Evolutionary conservation across 2,329 filamentous ascomycete genomes (phyloP).

Genomic region (Volutella citrinella): DNA sequence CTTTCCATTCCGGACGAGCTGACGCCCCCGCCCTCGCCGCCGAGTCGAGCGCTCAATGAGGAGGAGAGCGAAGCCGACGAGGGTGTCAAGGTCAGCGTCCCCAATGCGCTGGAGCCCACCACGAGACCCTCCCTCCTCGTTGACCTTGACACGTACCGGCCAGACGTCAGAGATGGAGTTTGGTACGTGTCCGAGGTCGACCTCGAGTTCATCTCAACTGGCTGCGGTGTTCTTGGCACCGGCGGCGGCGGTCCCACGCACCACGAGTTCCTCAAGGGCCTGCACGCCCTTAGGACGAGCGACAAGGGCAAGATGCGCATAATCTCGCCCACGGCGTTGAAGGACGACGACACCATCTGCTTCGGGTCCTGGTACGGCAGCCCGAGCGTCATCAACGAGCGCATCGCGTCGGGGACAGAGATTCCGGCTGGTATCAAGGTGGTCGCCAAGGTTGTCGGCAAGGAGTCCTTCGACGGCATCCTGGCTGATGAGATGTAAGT

Average conservation of each 20-base stretch:
- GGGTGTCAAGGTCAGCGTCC: constrained; percentile 24
- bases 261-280: constrained; percentile 43
- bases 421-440: constrained; percentile 36
- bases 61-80: constrained; percentile 19
- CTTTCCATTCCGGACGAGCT: constrained; percentile 28
- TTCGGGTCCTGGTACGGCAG: constrained; percentile 45
- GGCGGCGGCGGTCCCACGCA: constrained; percentile 36
- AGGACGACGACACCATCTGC: constrained; percentile 37
- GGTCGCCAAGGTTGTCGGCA: constrained; percentile 29
- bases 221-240: constrained; percentile 35
- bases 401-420: constrained; percentile 34
- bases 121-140: constrained; percentile 30
- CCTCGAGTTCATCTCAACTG: constrained; percentile 33
- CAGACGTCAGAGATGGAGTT: constrained; percentile 27
- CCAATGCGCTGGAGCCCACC: constrained; percentile 26
- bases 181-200: constrained; percentile 38
- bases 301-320: constrained; percentile 36
- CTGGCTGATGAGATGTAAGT: constrained; percentile 38
- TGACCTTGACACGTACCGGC: constrained; percentile 29
- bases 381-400: constrained; percentile 39
- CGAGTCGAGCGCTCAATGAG: neutral
- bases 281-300: constrained; percentile 34
- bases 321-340: constrained; percentile 33
- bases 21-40: constrained; percentile 20
- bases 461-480: constrained; percentile 31